Evolutionary conservation across 306 rosid genomes (phyloP).

Genomic region (Cotoneaster glaucophyllus): DNA sequence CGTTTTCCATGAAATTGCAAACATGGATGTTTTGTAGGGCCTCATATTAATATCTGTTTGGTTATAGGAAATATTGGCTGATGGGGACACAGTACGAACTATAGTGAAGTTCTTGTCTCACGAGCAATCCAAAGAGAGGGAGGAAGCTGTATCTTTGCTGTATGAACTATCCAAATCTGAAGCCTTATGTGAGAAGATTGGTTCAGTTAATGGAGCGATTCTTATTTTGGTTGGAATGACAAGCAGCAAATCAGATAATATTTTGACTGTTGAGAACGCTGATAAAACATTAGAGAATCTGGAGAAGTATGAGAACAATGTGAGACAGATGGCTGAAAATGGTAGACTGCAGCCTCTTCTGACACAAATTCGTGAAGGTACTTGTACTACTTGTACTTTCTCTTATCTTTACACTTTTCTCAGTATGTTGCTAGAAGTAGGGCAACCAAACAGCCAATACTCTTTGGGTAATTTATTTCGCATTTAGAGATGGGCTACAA

Average conservation of each 20-base stretch:
- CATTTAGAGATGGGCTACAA: not conserved
- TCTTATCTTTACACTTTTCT: not conserved
- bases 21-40: slow-evolving; percentile 10
- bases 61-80: slow-evolving; percentile 70
- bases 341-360: slow-evolving; percentile 89
- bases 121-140: slow-evolving; percentile 83
- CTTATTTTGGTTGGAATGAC: slow-evolving; percentile 96
- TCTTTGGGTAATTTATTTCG: not conserved
- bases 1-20: slow-evolving; percentile 3
- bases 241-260: slow-evolving; percentile 82
- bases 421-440: not conserved
- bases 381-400: slow-evolving; percentile 16
- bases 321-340: slow-evolving; percentile 90
- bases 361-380: slow-evolving; percentile 78
- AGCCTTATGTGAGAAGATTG: slow-evolving; percentile 79
- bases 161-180: slow-evolving; percentile 88
- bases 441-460: not conserved
- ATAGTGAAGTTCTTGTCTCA: slow-evolving; percentile 76
- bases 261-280: slow-evolving; percentile 68
- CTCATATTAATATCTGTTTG: slow-evolving; percentile 33
- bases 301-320: slow-evolving; percentile 77
- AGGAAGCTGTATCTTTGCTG: slow-evolving; percentile 88
- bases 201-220: slow-evolving; percentile 88
- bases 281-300: slow-evolving; percentile 76
- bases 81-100: slow-evolving; percentile 87